These are phyloP conservation scores for Cymbopogon citratus DNA, from an alignment of 176 grass and related monocot species.

Conservation along the genomic window DNA sequence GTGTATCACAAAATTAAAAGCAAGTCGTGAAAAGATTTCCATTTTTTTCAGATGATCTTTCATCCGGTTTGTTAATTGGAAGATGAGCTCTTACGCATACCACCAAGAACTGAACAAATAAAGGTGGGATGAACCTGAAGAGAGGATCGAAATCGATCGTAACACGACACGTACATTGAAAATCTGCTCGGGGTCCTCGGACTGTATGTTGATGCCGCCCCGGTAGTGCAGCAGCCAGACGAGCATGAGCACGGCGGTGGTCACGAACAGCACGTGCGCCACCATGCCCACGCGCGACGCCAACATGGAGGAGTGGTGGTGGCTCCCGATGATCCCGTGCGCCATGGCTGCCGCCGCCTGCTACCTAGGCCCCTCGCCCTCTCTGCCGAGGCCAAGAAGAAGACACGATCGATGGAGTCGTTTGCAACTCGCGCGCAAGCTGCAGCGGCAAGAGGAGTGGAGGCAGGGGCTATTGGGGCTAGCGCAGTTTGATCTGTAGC, in stretches of 20 bases:
- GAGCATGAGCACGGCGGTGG: slow-evolving; percentile 64
- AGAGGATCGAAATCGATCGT: not conserved
- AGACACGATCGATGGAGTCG: not conserved
- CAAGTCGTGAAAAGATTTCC: not conserved
- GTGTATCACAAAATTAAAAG: not conserved
- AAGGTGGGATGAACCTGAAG: not conserved
- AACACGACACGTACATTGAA: slow-evolving; percentile 56
- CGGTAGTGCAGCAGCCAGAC: slow-evolving; percentile 84
- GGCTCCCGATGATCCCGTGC: slow-evolving; percentile 25
- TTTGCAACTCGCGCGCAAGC: not conserved
- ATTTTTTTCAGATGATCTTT: not conserved
- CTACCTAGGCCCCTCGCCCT: not conserved
- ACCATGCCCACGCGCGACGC: slow-evolving; percentile 42
- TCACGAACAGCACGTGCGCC: slow-evolving; percentile 68
- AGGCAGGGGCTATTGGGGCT: not conserved
- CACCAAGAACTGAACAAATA: not conserved
- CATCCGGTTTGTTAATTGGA: not conserved
- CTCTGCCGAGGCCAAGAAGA: not conserved
- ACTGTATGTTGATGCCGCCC: slow-evolving; percentile 70
- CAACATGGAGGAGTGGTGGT: slow-evolving; percentile 20
- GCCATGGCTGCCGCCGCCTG: slow-evolving; percentile 25
- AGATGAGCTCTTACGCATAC: not conserved
- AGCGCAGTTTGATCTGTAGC: not conserved
- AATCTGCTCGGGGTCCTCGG: slow-evolving; percentile 52
- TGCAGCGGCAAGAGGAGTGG: not conserved